Evolutionary conservation across 177 flowering plant species (phyloP).

Genomic region (Tripterygium wilfordii): DNA sequence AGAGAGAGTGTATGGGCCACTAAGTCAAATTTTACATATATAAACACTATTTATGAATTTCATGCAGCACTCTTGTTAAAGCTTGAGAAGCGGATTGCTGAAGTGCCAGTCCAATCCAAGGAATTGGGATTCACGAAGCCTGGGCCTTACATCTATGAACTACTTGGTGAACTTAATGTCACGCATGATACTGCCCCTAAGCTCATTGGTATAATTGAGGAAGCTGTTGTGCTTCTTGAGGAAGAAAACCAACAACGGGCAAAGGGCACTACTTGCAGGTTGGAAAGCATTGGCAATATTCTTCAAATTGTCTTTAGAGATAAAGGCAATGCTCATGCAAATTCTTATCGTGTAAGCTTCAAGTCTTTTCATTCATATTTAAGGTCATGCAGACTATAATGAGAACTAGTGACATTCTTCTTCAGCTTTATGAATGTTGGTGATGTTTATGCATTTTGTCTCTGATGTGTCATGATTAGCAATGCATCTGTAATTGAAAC

Average conservation of each 20-base stretch:
- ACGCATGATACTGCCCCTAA: slow-evolving; percentile 52
- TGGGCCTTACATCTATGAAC: slow-evolving; percentile 86
- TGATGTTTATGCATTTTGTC: background rate
- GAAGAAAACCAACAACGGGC: slow-evolving; percentile 56
- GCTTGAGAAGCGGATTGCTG: slow-evolving; percentile 82
- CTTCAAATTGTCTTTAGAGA: slow-evolving; percentile 61
- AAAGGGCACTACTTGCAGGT: slow-evolving; percentile 47
- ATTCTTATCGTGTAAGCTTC: slow-evolving; percentile 68
- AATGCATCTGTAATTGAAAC: background rate
- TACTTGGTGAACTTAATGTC: slow-evolving; percentile 74
- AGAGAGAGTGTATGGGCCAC: no score
- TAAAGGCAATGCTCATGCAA: slow-evolving; percentile 51
- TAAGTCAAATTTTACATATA: no score
- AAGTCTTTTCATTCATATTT: background rate
- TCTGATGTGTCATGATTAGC: background rate
- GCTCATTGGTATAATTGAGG: slow-evolving; percentile 64
- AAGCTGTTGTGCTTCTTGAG: slow-evolving; percentile 68
- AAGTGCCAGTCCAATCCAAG: slow-evolving; percentile 69
- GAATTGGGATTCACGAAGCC: slow-evolving; percentile 91
- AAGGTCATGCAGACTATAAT: no score
- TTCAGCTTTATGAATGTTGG: background rate
- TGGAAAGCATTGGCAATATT: slow-evolving; percentile 70
- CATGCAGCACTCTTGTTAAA: slow-evolving; percentile 83
- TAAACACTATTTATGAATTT: slow-evolving; percentile 9
- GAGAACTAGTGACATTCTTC: background rate